A percentile compares a stretch with the other conserved stretches of the same genome.
Evolutionary conservation across 257 asterid genomes (phyloP).

Genomic region (Lycium barbarum): DNA sequence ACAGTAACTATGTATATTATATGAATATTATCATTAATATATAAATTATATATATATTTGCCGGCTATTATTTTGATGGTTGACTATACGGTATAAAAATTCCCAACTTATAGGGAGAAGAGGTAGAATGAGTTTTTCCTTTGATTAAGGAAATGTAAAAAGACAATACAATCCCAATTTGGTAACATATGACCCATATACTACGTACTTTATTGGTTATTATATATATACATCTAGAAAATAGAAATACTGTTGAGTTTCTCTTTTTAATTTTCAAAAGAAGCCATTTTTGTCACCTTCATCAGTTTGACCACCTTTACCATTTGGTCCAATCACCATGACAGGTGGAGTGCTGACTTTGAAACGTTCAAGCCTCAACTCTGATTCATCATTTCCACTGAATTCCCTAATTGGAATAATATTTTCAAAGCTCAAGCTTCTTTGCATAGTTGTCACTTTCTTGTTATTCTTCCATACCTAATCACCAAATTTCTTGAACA

Average conservation of each 20-base stretch:
- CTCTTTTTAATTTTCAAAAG: background rate
- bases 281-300: background rate
- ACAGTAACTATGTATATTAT: too few species aligned
- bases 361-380: slow-evolving; percentile 18
- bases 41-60: too few species aligned
- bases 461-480: background rate
- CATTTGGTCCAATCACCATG: background rate
- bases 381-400: background rate
- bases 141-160: background rate
- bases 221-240: background rate
- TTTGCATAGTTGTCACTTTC: slow-evolving; percentile 13
- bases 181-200: background rate
- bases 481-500: slow-evolving; percentile 28
- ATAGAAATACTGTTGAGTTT: background rate
- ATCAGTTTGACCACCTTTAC: slow-evolving; percentile 21
- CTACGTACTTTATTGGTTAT: background rate
- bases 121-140: too few species aligned
- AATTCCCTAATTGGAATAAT: background rate
- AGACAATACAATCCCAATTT: background rate
- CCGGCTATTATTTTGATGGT: too few species aligned
- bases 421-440: slow-evolving; percentile 36
- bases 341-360: slow-evolving; percentile 31
- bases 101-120: too few species aligned
- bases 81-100: too few species aligned
- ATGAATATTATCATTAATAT: too few species aligned